A percentile compares a stretch with the other conserved stretches of the same genome.
Evolutionary conservation across 805 yeast genomes (phyloP).

Genomic region (Cephaloascus albidus): DNA sequence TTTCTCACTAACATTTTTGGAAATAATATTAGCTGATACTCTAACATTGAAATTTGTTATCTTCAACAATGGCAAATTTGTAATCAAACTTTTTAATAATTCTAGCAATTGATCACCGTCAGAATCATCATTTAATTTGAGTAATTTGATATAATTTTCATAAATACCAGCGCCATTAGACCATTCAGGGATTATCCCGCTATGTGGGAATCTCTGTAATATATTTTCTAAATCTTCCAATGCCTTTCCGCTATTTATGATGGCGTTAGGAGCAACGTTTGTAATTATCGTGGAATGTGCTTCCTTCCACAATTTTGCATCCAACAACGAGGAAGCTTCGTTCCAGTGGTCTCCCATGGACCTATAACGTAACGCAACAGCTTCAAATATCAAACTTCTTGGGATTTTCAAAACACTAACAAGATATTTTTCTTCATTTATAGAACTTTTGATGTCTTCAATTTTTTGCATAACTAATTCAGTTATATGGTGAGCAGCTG

Average conservation of each 20-base stretch:
- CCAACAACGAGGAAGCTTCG: constrained; percentile 52
- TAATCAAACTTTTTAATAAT: constrained; percentile 29
- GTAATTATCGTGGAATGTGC: constrained; percentile 54
- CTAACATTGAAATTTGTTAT: constrained; percentile 23
- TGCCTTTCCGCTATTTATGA: constrained; percentile 35
- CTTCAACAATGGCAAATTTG: constrained; percentile 33
- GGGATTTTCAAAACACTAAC: constrained; percentile 38
- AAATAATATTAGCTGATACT: constrained; percentile 46
- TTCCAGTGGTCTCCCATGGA: constrained; percentile 40
- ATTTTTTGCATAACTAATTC: constrained; percentile 23
- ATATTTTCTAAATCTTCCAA: constrained; percentile 22
- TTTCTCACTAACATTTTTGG: constrained; percentile 35
- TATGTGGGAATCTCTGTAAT: constrained; percentile 31
- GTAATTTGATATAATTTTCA: constrained; percentile 33
- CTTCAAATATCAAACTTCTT: constrained; percentile 34
- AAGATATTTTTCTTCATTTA: constrained; percentile 22
- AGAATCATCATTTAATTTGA: constrained; percentile 7
- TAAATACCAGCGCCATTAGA: constrained; percentile 50
- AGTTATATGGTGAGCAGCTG: constrained; percentile 31
- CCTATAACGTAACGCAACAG: constrained; percentile 50
- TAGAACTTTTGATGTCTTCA: constrained; percentile 15
- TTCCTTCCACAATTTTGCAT: constrained; percentile 47
- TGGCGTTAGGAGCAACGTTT: constrained; percentile 64
- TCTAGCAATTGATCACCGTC: constrained; percentile 4
- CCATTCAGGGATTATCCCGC: constrained; percentile 38